phyloP scores from a whole-genome alignment of 192 early-diverging fungal genomes.

The Jimgerdemannia flammicorona region DNA sequence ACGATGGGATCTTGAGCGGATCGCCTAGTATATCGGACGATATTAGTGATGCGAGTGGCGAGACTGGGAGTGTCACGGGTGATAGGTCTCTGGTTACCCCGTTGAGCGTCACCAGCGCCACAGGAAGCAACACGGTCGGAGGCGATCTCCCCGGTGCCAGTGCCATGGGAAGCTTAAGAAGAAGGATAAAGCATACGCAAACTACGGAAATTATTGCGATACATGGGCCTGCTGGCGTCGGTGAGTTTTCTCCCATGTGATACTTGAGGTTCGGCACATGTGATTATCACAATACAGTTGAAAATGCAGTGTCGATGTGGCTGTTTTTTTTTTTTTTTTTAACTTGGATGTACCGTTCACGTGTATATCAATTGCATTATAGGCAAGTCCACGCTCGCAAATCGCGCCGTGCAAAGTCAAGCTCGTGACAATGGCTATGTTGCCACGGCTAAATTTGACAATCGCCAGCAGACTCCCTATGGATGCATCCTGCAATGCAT shows the following conservation, averaged over 20 bases:
- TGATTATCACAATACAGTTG: no score
- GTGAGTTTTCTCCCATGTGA: constrained; percentile 20
- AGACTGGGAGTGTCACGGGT: not conserved
- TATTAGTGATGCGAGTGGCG: not conserved
- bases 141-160: not conserved
- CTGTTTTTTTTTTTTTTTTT: no score
- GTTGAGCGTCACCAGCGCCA: not conserved
- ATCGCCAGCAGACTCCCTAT: constrained; percentile 22
- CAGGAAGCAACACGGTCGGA: not conserved
- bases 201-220: constrained; percentile 18
- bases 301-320: no score
- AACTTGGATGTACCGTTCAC: no score
- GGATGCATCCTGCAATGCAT: constrained; percentile 22
- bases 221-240: constrained; percentile 23
- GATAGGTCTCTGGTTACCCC: not conserved
- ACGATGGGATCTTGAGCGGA: not conserved
- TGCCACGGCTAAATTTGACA: constrained; percentile 26
- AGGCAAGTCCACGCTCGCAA: not conserved
- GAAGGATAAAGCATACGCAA: not conserved
- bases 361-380: not conserved
- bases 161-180: not conserved
- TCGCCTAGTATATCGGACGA: not conserved
- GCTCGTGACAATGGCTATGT: constrained; percentile 27
- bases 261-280: no score
- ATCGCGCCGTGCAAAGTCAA: constrained; percentile 19